Conservation (phyloP, 345 rosid genomes). For the Citrus australasica region DNA sequence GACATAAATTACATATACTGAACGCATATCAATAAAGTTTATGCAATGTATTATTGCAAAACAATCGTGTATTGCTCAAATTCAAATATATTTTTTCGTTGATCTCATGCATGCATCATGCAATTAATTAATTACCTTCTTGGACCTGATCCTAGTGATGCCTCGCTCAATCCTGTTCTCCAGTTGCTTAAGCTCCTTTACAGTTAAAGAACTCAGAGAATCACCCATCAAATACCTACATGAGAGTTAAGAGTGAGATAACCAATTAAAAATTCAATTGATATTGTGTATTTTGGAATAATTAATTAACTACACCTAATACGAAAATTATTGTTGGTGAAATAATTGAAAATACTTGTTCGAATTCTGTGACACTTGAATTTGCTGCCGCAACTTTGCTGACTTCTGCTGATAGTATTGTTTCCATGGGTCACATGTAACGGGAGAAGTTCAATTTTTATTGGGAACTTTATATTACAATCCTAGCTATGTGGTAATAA, state of each 20-base stretch:
- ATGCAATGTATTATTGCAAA: too few relatives aligned
- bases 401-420: constrained; percentile 98
- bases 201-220: constrained; percentile 64
- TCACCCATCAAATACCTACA: constrained; percentile 91
- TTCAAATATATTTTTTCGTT: not conserved
- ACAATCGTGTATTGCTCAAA: not conserved
- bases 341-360: constrained; percentile 50
- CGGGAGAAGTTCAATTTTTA: too few relatives aligned
- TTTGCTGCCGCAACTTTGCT: constrained; percentile 86
- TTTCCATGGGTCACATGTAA: not conserved
- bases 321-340: not conserved
- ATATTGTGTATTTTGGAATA: not conserved
- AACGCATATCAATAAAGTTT: too few relatives aligned
- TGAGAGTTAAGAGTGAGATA: not conserved
- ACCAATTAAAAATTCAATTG: too few relatives aligned
- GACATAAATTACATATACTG: not conserved
- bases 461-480: not conserved
- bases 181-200: constrained; percentile 92
- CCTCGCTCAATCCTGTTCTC: constrained; percentile 95
- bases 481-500: too few relatives aligned
- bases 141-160: constrained; percentile 84
- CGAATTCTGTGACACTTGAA: constrained; percentile 83
- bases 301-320: too few relatives aligned
- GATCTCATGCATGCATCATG: too few relatives aligned
- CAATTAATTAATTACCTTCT: constrained; percentile 55